Percentiles rank a stretch among this genome's conserved stretches.
These are phyloP conservation scores for Lolium perenne DNA, from an alignment of 176 grass and related monocot genomes.

Conservation along the genomic window DNA sequence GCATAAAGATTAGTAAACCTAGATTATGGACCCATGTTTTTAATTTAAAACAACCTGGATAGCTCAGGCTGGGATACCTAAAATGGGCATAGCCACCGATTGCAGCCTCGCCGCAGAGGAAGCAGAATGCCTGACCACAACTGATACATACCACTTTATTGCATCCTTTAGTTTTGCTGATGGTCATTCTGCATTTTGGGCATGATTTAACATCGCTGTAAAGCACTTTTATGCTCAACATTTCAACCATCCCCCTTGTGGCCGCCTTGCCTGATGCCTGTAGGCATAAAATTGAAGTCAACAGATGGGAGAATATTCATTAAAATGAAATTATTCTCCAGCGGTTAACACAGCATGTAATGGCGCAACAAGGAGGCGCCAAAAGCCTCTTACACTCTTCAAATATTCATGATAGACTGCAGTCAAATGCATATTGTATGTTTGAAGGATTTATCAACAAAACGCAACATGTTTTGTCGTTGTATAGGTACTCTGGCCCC, in stretches of 20 bases:
- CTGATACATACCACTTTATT: conserved; percentile 59
- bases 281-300: background rate
- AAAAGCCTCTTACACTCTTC: background rate
- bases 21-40: background rate
- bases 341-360: background rate
- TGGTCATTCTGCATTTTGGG: conserved; percentile 22
- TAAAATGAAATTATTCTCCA: background rate
- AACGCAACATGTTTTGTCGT: background rate
- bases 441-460: conserved; percentile 2
- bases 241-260: background rate
- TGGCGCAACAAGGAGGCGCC: background rate
- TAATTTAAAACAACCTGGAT: background rate
- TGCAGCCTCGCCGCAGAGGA: conserved; percentile 52
- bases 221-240: background rate
- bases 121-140: conserved; percentile 64
- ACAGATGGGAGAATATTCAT: background rate
- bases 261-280: background rate
- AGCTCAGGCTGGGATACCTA: conserved; percentile 18
- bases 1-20: background rate
- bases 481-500: background rate
- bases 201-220: conserved; percentile 14
- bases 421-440: background rate
- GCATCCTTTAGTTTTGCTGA: conserved; percentile 23
- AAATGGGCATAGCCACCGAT: conserved; percentile 52
- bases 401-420: background rate